phyloP scores from a whole-genome alignment of 2,329 filamentous ascomycete genomes.

The Triangularia setosa region DNA sequence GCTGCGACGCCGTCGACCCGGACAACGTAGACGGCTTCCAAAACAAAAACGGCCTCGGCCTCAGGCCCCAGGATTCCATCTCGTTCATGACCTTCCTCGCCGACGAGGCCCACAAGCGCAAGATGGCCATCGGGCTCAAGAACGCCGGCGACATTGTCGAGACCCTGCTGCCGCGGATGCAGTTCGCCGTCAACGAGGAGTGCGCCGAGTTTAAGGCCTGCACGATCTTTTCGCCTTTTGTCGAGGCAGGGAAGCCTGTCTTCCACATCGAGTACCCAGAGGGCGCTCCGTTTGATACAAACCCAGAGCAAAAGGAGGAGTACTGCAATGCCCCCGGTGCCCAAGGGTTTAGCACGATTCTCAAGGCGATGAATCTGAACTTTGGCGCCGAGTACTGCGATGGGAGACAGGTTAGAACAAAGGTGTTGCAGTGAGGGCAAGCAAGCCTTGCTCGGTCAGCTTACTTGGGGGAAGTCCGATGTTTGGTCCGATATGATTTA shows the following conservation, averaged over 20 bases:
- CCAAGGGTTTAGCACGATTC: slow-evolving; percentile 56
- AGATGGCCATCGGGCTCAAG: slow-evolving; percentile 64
- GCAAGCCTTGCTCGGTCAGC: neutral
- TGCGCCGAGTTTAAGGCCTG: slow-evolving; percentile 56
- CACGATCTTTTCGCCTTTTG: slow-evolving; percentile 53
- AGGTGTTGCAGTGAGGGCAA: slow-evolving; percentile 3
- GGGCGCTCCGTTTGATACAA: slow-evolving; percentile 32
- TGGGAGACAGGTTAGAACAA: slow-evolving; percentile 24
- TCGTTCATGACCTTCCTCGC: slow-evolving; percentile 60
- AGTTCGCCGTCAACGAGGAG: slow-evolving; percentile 69
- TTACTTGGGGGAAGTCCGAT: neutral
- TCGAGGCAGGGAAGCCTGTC: slow-evolving; percentile 60
- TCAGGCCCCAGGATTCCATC: slow-evolving; percentile 55
- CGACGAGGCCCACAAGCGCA: slow-evolving; percentile 46
- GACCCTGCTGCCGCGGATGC: slow-evolving; percentile 42
- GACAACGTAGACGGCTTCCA: slow-evolving; percentile 58
- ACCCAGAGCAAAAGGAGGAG: slow-evolving; percentile 30
- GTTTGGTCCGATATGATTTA: too few species aligned
- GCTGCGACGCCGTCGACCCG: slow-evolving; percentile 66
- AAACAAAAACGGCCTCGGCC: slow-evolving; percentile 59
- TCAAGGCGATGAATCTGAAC: slow-evolving; percentile 63
- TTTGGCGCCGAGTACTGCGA: slow-evolving; percentile 59
- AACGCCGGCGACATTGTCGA: slow-evolving; percentile 60
- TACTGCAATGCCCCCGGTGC: slow-evolving; percentile 47
- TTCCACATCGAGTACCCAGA: slow-evolving; percentile 69